Evolutionary conservation across 352 stramenopile species (phyloP).

Genomic region (Globisporangium orthogonon): DNA sequence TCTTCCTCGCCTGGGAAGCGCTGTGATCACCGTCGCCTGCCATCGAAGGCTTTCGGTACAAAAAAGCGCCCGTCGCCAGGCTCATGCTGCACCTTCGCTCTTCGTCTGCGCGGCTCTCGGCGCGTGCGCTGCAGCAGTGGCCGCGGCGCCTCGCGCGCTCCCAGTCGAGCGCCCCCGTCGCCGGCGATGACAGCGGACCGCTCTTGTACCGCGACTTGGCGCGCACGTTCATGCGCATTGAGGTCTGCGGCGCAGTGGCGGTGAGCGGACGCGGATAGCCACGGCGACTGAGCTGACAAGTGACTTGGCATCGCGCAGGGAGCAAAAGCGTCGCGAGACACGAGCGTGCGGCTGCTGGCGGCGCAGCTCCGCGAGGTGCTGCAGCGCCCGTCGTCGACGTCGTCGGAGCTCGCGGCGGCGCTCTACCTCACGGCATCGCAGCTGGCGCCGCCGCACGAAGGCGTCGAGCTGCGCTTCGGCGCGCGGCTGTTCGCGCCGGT

Average conservation of each 20-base stretch:
- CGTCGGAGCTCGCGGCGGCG: slow-evolving; percentile 34
- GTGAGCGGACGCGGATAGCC: background rate
- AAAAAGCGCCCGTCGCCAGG: background rate
- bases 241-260: slow-evolving; percentile 19
- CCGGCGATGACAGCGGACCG: background rate
- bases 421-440: slow-evolving; percentile 66
- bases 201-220: slow-evolving; percentile 34
- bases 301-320: slow-evolving; percentile 18
- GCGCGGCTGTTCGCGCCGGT: slow-evolving; percentile 56
- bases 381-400: slow-evolving; percentile 16
- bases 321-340: slow-evolving; percentile 45
- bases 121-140: background rate
- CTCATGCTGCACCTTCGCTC: background rate
- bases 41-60: background rate
- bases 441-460: slow-evolving; percentile 60
- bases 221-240: slow-evolving; percentile 41
- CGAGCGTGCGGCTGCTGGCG: slow-evolving; percentile 41
- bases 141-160: background rate
- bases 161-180: background rate
- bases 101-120: background rate
- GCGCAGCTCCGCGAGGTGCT: slow-evolving; percentile 33
- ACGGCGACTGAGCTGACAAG: background rate
- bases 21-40: too few relatives aligned
- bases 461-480: slow-evolving; percentile 69
- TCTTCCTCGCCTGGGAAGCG: too few relatives aligned